Conservation (phyloP, 306 rosid species). For the Citrullus amarus region DNA sequence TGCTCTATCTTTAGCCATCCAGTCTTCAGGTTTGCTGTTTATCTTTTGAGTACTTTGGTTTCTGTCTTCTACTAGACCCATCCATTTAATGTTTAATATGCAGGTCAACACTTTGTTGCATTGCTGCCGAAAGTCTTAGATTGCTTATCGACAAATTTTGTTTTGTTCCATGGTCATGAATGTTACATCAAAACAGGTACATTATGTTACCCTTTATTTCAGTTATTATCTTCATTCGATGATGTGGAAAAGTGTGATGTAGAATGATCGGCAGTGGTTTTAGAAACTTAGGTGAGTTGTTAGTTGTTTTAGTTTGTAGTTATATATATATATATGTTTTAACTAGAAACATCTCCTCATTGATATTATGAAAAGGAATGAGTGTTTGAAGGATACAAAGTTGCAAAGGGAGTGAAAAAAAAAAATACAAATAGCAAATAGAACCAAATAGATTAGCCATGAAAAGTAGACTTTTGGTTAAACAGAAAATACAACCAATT, state of each 20-base stretch:
- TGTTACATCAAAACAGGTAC: conserved; percentile 91
- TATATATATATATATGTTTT: not conserved
- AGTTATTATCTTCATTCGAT: not conserved
- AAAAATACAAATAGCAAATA: not conserved
- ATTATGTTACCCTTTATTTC: conserved; percentile 1
- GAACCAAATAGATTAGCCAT: not conserved
- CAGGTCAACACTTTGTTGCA: conserved; percentile 76
- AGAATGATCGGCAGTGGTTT: not conserved
- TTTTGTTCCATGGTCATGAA: conserved; percentile 76
- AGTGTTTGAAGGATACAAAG: not conserved
- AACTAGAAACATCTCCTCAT: not conserved
- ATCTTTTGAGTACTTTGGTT: not conserved
- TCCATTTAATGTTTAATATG: conserved; percentile 13
- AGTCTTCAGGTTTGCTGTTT: conserved; percentile 58
- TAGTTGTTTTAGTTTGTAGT: not conserved
- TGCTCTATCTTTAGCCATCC: conserved; percentile 83
- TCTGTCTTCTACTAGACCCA: conserved; percentile 11
- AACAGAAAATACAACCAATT: not conserved
- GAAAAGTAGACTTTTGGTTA: not conserved
- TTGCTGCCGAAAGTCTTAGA: conserved; percentile 71
- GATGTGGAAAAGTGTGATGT: not conserved
- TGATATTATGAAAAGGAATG: not conserved
- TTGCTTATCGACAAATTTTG: conserved; percentile 71
- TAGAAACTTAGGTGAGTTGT: not conserved
- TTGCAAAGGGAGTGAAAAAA: not conserved